Evolutionary conservation across 2,329 filamentous ascomycete species (phyloP), one percentile per base, ranked within the genome.

Genomic region (Diaporthe humulicola): DNA sequence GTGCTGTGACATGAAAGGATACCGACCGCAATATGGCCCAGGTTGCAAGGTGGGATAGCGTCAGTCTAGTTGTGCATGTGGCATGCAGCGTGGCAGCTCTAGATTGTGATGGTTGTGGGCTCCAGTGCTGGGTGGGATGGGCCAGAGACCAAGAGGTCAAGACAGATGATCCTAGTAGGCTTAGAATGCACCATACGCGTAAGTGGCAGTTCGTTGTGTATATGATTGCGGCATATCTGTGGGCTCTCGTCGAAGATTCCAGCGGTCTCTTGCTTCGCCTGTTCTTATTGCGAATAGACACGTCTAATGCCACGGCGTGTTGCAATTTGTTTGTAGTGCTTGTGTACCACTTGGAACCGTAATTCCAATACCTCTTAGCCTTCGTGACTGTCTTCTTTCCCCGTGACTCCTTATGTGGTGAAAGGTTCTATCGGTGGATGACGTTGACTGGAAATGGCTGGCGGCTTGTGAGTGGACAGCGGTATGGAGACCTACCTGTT

Each of bases 351-450:
- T 19, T 10, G 10, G 30, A 58, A 30, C 7, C 10, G 30, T 58
- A n/a, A 19, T 38, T 38, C 22, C 15, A n/a, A 58, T n/a, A n/a
- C n/a, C 1, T 25, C 58, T 22, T 28, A 22, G 58, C 10, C 22
- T 12, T 45, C 28, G 50, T 45, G 25, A 6, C 61, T 22, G 19
- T 38, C 56, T 25, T n/a, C 9, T n/a, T 58, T 9, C 33, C 22
- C 56, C 22, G 38, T 33, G 19, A 8, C 5, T 22, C 56, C 25
- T 14, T 4, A n/a, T n/a, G 42, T 45, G 45, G 45, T 67, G 64
- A 38, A 38, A 25, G 38, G 30, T 69, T 69, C 30, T 67, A 42
- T 38, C 22, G 64, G 64, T 15, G 22, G 25, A 69, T 69, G 64
- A 69, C 45, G 64, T 52, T 69, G 14, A 54, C 28, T 30, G 28